Evolutionary conservation across 306 rosid species (phyloP).

Genomic region (Mucuna pruriens): DNA sequence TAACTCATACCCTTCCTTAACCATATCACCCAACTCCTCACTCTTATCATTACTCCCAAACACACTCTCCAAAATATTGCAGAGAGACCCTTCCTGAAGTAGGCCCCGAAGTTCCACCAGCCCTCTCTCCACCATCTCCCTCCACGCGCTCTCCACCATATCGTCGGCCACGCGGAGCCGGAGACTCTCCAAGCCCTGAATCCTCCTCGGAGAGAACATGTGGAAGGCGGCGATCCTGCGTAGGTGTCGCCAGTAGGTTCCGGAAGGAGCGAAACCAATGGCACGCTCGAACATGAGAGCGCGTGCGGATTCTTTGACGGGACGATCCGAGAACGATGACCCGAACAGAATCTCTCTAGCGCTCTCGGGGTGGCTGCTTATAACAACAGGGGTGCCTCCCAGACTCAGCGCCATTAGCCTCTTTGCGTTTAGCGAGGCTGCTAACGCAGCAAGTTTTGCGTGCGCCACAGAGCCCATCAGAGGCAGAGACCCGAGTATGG

Average conservation of each 20-base stretch:
- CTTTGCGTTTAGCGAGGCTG: conserved; percentile 52
- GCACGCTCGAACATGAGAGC: conserved; percentile 88
- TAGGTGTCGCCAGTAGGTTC: conserved; percentile 74
- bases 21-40: conserved; percentile 56
- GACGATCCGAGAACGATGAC: conserved; percentile 76
- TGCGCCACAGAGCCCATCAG: conserved; percentile 73
- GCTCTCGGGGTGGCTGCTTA: conserved; percentile 87
- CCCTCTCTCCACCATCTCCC: conserved; percentile 55
- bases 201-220: conserved; percentile 78
- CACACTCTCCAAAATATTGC: conserved; percentile 74
- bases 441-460: conserved; percentile 59
- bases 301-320: conserved; percentile 72
- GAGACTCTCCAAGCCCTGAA: conserved; percentile 56
- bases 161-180: conserved; percentile 51
- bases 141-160: conserved; percentile 51
- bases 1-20: conserved; percentile 78
- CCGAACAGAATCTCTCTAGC: conserved; percentile 75
- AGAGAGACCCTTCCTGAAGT: conserved; percentile 69
- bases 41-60: conserved; percentile 53
- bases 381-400: conserved; percentile 68
- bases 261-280: conserved; percentile 87
- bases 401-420: conserved; percentile 78
- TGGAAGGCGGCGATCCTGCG: conserved; percentile 66
- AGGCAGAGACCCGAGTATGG: conserved; percentile 68
- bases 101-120: conserved; percentile 57